Evolutionary conservation across 208 protist species (phyloP), one percentile per base, ranked within the genome.

Genomic region (Leishmania amazonensis): DNA sequence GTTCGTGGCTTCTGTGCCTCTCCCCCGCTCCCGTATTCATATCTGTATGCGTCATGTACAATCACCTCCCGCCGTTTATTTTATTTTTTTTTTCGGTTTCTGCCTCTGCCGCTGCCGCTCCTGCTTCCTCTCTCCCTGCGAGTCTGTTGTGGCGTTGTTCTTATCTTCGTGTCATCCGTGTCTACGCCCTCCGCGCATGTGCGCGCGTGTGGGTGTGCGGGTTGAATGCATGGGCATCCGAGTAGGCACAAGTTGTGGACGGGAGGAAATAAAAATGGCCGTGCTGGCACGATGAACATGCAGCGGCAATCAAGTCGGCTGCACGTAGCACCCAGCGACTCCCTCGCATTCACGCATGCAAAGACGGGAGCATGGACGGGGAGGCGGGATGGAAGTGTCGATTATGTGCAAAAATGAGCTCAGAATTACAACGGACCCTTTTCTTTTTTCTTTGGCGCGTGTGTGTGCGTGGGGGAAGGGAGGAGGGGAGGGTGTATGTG

Each of bases 31-130:
- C 3, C 51, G 3, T 54, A 13, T 54, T 21, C 17, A 54, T 54
- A 21, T 54, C 51, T 5, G 9, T 21, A 0, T 54, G 51, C 17
- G 2, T 54, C 51, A 54, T 21, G 51, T 54, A 54, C 51, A 6
- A 54, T 54, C 51, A 54, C 51, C 51, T 21, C 17, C 17, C 51
- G 5, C 51, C 51, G 51, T 64, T 31, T 64, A 11, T 11, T 64
- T 31, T 28, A 21, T 76, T 64, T 64, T 83, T 64, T 64, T 83
- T 72, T 72, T 45, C 73, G 58, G 28, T 79, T 47, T 79, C 24
- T 78, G 42, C n/a, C 60, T 70, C 78, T 31, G 9, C 42, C 49
- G 54, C 75, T 83, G 35, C 68, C 70, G 24, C 38, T 83, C 17
- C 64, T 15, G 75, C 38, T 80, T 42, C 65, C 24, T 24, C 31